phyloP scores from a whole-genome alignment of 805 yeast species.

The Gaillardinia entomophila region DNA sequence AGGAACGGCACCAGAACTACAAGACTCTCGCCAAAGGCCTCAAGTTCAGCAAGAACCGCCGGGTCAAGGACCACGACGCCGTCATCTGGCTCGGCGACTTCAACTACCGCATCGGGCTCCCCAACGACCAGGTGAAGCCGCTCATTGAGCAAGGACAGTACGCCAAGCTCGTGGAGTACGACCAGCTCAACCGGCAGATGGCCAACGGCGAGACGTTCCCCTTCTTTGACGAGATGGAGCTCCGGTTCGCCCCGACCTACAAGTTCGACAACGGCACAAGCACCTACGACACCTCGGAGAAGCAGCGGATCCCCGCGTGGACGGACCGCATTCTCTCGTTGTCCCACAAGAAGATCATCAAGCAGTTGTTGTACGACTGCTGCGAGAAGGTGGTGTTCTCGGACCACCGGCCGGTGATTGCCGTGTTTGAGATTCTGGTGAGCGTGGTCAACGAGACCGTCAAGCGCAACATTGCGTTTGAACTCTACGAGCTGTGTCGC shows the following conservation, averaged over 20 bases:
- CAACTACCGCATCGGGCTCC: conserved; percentile 72
- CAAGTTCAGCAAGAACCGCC: conserved; percentile 48
- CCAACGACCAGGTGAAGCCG: conserved; percentile 63
- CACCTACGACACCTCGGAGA: conserved; percentile 82
- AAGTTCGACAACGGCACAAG: conserved; percentile 86
- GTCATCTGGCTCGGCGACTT: conserved; percentile 92
- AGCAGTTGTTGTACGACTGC: conserved; percentile 56
- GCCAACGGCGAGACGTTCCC: conserved; percentile 70
- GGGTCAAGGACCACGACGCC: conserved; percentile 71
- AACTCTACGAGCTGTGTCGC: conserved; percentile 53
- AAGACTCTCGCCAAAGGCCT: conserved; percentile 70
- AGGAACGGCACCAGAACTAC: conserved; percentile 83
- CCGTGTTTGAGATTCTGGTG: conserved; percentile 57
- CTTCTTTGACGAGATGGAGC: conserved; percentile 68
- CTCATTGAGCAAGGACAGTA: conserved; percentile 43
- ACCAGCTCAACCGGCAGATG: conserved; percentile 78
- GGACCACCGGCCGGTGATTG: conserved; percentile 89
- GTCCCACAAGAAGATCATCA: conserved; percentile 50
- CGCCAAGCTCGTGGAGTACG: conserved; percentile 54
- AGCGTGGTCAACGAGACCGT: conserved; percentile 59
- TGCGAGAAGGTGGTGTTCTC: conserved; percentile 58
- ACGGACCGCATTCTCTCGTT: conserved; percentile 79
- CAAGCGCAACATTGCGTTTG: conserved; percentile 49
- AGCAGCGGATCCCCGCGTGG: conserved; percentile 95
- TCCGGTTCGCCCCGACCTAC: conserved; percentile 85